Base-by-base conservation (phyloP, 805 yeast genomes). In the Nakazawaea anatomiae region DNA sequence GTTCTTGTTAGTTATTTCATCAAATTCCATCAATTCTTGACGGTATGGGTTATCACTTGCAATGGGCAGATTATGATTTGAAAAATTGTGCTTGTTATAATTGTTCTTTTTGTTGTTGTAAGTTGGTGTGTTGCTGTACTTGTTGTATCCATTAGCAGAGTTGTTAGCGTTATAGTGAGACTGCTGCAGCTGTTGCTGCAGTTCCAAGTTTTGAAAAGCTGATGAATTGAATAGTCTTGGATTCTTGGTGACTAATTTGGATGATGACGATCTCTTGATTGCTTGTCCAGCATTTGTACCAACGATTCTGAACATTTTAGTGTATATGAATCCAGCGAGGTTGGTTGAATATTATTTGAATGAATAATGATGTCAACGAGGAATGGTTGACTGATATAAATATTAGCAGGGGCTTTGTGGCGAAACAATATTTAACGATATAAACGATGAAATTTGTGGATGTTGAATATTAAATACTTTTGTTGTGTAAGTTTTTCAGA, bases 1-100 rank as follows among this genome's bases (percentile, higher is more conserved):
- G 45, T 66, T 68, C 47, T 67, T 67, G 35, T 62, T 54, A 28
- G 67, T 64, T 62, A 76, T 74, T 54, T 79, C 83, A 57, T 77
- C 82, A 60, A 77, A 79, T 3, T 82, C 79, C 42, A 69, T 56
- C 6, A 78, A 69, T 52, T 79, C 79, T 50, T 73, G 71, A 54
- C 67, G 74, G 71, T 75, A 76, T 14, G 83, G 83, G 5, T 79
- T 63, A 11, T 67, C 68, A 28, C 68, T 58, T 55, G 55, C 47
- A 42, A 50, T 34, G 27, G 36, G 40, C 25, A 25, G 41, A 31
- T n/a, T 39, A 31, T 45, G 34, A 25, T 44, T 42, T 27, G 27
- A 9, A 27, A 35, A 36, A 18, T 44, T 44, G 35, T 18, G 25
- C 35, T 48, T 42, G 49, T 52, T 57, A 51, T 56, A 58, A 27